Evolutionary conservation across 176 grass and related monocot genomes (phyloP), one percentile per base, ranked within the genome.

Genomic region (Zizania latifolia): DNA sequence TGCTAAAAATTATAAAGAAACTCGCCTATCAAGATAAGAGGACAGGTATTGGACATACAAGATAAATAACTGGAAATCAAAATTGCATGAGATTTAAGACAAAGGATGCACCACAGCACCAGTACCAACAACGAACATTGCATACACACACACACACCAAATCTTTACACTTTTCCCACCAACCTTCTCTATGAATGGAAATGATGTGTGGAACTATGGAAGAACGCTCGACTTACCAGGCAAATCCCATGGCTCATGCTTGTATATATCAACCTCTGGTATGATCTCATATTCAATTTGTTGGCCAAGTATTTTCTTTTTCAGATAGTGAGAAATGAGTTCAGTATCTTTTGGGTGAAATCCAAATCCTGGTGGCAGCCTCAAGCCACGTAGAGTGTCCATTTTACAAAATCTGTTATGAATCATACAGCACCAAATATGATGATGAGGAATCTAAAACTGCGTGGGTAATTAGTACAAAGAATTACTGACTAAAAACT

Each of bases 161-260:
- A 56, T 56, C 3, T 23, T 62, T 30, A 24, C 23, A 2, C 5
- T 33, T 76, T 43, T 44, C 39, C 10, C 19, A 60, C 19, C 5
- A 43, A 67, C 66, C 17, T 34, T 67, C 38, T 54, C 10, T 16
- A 66, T 39, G 31, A 16, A 72, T 6, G 3, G 32, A 32, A 63
- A 66, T 50, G n/a, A 70, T 11, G 75, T 21, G 67, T 14, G 41
- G 19, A 69, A 66, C 1, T 14, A 39, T 24, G 63, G 17, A 75
- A 76, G 28, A 23, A 68, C 55, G 46, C 32, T 59, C 11, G 24
- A 78, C 84, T 63, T 90, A 93, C 94, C 72, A 78, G 91, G 89
- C 72, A 98, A 84, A 85, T 98, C 94, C 94, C 94, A 98, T 79
- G 94, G 94, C 64, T 94, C 94, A 71, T 98, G 84, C 78, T 92